These are phyloP conservation scores for Diaporthe eres DNA, from an alignment of 2,329 filamentous ascomycete genomes.

Conservation along the genomic window DNA sequence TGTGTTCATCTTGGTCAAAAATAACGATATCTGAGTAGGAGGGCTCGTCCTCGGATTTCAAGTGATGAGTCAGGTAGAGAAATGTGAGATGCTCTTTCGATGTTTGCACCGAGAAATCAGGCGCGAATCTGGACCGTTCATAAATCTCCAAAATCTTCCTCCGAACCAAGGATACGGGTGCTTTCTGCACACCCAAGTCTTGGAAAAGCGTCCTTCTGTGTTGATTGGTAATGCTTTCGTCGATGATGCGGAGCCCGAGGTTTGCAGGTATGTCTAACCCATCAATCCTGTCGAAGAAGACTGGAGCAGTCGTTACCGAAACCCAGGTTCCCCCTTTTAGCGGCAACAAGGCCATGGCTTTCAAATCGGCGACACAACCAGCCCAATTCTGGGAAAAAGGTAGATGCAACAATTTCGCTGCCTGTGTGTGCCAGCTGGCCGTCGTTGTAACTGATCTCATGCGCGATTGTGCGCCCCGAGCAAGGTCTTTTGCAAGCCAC, in stretches of 20 bases:
- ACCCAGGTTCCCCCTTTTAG: slow-evolving; percentile 43
- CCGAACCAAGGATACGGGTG: slow-evolving; percentile 10
- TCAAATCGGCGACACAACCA: too few species aligned
- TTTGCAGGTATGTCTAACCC: slow-evolving; percentile 42
- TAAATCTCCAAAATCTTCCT: slow-evolving; percentile 34
- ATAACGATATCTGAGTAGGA: neutral
- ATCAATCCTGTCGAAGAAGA: slow-evolving; percentile 41
- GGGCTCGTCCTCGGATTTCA: too few species aligned
- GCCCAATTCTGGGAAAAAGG: neutral
- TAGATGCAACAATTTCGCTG: slow-evolving; percentile 42
- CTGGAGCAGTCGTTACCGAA: slow-evolving; percentile 20
- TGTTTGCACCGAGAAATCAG: neutral
- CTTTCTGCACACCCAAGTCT: slow-evolving; percentile 26
- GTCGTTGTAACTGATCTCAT: slow-evolving; percentile 40
- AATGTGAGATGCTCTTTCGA: slow-evolving; percentile 44
- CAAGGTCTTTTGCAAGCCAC: slow-evolving; percentile 38
- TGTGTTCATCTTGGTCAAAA: neutral
- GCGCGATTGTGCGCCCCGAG: slow-evolving; percentile 8
- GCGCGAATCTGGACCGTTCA: too few species aligned
- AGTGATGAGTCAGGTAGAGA: slow-evolving; percentile 42
- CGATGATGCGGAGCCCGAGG: slow-evolving; percentile 39
- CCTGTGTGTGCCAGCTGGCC: slow-evolving; percentile 43
- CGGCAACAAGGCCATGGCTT: slow-evolving; percentile 41
- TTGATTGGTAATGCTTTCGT: slow-evolving; percentile 24
- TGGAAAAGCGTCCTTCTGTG: slow-evolving; percentile 21